These are phyloP conservation scores for Rhizopogon sp. DNA, from an alignment of 768 basidiomycete species.

Conservation along the genomic window DNA sequence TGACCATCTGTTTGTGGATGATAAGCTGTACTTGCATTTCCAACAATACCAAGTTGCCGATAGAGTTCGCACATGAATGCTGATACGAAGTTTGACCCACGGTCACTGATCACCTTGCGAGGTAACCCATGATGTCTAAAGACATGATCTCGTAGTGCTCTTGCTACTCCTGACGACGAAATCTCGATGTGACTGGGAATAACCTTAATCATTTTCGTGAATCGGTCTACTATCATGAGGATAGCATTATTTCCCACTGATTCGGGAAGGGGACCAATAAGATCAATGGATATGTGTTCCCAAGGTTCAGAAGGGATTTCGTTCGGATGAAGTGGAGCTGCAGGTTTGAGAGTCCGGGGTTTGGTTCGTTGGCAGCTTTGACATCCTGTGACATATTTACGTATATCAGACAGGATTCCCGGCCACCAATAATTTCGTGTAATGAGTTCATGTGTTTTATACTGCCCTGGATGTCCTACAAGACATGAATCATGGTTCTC, in stretches of 20 bases:
- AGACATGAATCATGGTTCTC: slow-evolving; percentile 18
- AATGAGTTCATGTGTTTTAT: slow-evolving; percentile 19
- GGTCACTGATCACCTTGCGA: slow-evolving; percentile 19
- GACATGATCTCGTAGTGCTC: slow-evolving; percentile 14
- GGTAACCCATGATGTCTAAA: slow-evolving; percentile 25
- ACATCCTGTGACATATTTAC: slow-evolving; percentile 21
- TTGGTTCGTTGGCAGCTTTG: slow-evolving; percentile 23
- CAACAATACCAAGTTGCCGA: slow-evolving; percentile 25
- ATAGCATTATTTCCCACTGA: slow-evolving; percentile 9
- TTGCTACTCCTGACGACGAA: slow-evolving; percentile 13
- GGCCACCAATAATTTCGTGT: slow-evolving; percentile 26
- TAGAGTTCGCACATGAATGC: slow-evolving; percentile 28
- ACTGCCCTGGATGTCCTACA: slow-evolving; percentile 24
- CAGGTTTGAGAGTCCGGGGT: slow-evolving; percentile 3
- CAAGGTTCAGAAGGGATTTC: slow-evolving; percentile 6
- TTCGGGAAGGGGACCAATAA: slow-evolving; percentile 7
- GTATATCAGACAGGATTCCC: slow-evolving; percentile 11
- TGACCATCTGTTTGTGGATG: slow-evolving; percentile 41
- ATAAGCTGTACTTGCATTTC: slow-evolving; percentile 34
- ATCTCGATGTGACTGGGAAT: slow-evolving; percentile 15
- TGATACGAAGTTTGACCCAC: slow-evolving; percentile 25
- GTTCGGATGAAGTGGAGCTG: slow-evolving; percentile 12
- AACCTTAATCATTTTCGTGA: slow-evolving; percentile 11
- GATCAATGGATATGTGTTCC: slow-evolving; percentile 9
- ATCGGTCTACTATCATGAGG: slow-evolving; percentile 5